Percentiles rank a stretch among this genome's conserved stretches.
These are phyloP conservation scores for Hymenoscyphus linearis DNA, from an alignment of 2,329 filamentous ascomycete genomes.

Conservation along the genomic window DNA sequence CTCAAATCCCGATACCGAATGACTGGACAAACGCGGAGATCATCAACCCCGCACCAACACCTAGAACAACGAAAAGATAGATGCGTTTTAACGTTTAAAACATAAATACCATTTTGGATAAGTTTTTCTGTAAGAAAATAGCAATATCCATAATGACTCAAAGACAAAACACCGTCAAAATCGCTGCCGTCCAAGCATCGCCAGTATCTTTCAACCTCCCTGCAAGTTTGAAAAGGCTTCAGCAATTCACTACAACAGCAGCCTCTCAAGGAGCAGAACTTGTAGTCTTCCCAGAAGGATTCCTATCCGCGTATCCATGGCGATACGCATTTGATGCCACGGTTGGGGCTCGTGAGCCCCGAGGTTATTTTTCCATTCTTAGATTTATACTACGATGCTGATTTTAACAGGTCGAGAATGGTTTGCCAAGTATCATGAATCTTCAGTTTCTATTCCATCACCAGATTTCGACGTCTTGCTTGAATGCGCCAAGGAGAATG, in stretches of 20 bases:
- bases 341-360: constrained; percentile 36
- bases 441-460: constrained; percentile 36
- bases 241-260: constrained; percentile 33
- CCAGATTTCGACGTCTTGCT: constrained; percentile 33
- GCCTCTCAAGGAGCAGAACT: constrained; percentile 35
- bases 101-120: no score
- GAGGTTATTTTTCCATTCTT: constrained; percentile 28
- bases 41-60: no score
- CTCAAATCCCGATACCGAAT: no score
- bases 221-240: constrained; percentile 35
- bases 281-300: constrained; percentile 38
- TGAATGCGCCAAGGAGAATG: constrained; percentile 33
- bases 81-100: no score
- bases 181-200: constrained; percentile 38
- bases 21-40: no score
- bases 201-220: constrained; percentile 37
- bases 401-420: constrained; percentile 33
- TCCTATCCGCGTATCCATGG: constrained; percentile 40
- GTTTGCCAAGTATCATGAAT: constrained; percentile 37
- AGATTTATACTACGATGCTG: not conserved
- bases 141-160: constrained; percentile 13
- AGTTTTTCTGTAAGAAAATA: not conserved
- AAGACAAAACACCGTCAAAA: constrained; percentile 30
- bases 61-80: no score
- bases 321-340: constrained; percentile 40